Conservation (phyloP, 306 rosid species). For the Glycine soja region DNA sequence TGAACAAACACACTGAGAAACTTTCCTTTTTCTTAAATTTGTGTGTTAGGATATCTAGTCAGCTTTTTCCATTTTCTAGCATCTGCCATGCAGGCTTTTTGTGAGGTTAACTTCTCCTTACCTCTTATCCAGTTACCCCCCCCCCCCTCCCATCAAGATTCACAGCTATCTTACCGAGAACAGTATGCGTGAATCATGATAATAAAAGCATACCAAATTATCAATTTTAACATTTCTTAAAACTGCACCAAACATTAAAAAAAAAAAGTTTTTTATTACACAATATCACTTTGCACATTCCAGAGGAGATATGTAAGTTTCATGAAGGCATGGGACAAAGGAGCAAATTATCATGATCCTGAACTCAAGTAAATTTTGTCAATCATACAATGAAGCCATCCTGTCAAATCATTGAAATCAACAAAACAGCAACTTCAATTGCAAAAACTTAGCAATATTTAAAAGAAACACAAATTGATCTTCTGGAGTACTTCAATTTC, state of each 20-base stretch:
- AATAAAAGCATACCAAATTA: not conserved
- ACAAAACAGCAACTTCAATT: conserved; percentile 28
- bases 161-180: not conserved
- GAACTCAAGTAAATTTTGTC: conserved; percentile 30
- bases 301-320: conserved; percentile 13
- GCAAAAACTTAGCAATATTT: conserved; percentile 8
- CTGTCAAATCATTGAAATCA: conserved; percentile 11
- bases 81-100: conserved; percentile 1
- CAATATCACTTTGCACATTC: conserved; percentile 29
- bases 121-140: no score
- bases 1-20: conserved; percentile 24
- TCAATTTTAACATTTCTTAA: conserved; percentile 17
- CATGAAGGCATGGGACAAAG: not conserved
- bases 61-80: conserved; percentile 28
- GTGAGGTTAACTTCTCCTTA: conserved; percentile 23
- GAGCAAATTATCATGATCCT: conserved; percentile 16
- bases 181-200: not conserved
- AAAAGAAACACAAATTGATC: conserved; percentile 18
- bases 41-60: conserved; percentile 2
- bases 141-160: no score
- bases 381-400: conserved; percentile 29
- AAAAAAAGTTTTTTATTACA: not conserved
- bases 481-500: conserved; percentile 34
- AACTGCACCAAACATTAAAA: not conserved
- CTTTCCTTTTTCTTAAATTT: conserved; percentile 16